These are phyloP conservation scores for Mycena sanguinolenta DNA, from an alignment of 768 basidiomycete genomes.

Conservation along the genomic window DNA sequence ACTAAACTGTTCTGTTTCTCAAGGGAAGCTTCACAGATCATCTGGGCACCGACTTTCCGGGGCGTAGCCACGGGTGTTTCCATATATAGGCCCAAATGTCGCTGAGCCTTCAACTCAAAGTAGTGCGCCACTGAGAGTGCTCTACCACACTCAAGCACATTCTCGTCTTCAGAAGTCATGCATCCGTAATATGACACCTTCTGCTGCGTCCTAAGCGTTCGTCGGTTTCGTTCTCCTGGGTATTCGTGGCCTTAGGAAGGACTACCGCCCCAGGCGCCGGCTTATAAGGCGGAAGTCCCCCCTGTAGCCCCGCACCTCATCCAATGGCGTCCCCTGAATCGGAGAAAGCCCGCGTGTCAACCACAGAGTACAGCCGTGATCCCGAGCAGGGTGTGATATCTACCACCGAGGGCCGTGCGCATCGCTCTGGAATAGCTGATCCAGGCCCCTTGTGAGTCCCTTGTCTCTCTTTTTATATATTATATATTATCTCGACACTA, in stretches of 20 bases:
- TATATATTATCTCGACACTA: neutral
- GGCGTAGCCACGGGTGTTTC: no score
- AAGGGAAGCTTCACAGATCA: no score
- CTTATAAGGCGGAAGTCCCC: conserved; percentile 6
- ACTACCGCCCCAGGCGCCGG: conserved; percentile 1
- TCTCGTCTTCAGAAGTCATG: no score
- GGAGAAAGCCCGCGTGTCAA: conserved; percentile 10
- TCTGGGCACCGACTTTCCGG: no score
- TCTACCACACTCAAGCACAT: no score
- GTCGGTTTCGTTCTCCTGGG: neutral
- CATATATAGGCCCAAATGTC: neutral
- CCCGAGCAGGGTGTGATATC: neutral
- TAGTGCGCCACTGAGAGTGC: no score
- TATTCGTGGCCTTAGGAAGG: conserved; percentile 5
- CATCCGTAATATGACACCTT: no score
- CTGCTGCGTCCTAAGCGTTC: no score
- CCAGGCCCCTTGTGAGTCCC: conserved; percentile 20
- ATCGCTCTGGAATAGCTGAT: conserved; percentile 19
- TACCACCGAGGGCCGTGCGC: conserved; percentile 17
- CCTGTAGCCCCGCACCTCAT: neutral
- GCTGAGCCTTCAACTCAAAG: no score
- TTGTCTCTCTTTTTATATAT: conserved; percentile 28
- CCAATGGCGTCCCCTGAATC: conserved; percentile 6
- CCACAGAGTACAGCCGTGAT: neutral
- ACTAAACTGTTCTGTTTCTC: no score